Evolutionary conservation across 305 asterid genomes (phyloP), one percentile per base, ranked within the genome.

Genomic region (Striga hermonthica): DNA sequence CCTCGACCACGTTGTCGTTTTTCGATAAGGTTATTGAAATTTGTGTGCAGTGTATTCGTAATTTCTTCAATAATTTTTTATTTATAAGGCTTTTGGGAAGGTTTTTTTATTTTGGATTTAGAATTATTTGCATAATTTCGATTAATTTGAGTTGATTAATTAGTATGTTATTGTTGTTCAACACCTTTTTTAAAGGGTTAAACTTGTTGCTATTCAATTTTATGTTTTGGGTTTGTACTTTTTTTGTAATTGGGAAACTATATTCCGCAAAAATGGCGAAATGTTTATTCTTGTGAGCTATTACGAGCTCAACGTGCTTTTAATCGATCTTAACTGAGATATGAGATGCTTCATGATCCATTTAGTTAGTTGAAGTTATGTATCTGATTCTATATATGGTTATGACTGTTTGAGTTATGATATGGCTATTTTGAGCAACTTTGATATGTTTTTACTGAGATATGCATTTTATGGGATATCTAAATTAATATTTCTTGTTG

Each of bases 1-100:
- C 81, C 44, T 62, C 82, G 31, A 53, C 86, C 35, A 43, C 83
- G 57, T 85, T 87, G 75, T 79, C 87, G 72, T 52, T 83, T 57
- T 83, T 89, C 15, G 91, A 95, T 87, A 81, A 69, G 5, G 41
- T 71, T 72, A 2, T 37, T 10, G 34, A 7, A 15, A 47, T 31
- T 43, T n/a, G 10, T 50, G 36, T 45, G 56, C 37, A 1, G 3
- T 64, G 39, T 5, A 7, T 4, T 38, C 53, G 4, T 49, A 40
- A 53, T 22, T 64, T 34, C 43, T 13, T 53, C 14, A 57, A 10
- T 28, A 8, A 40, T 57, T 59, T 14, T 28, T 4, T 10, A 16
- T 56, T 10, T 35, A 9, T 65, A 9, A 31, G 69, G 53, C 56
- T 61, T 22, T 15, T n/a, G n/a, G 4, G 35, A 53, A 49, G 54